A percentile compares a stretch with the other conserved stretches of the same genome.
Conservation (phyloP, 1,284 basidiomycete genomes). For the Rhodotorula sp. region DNA sequence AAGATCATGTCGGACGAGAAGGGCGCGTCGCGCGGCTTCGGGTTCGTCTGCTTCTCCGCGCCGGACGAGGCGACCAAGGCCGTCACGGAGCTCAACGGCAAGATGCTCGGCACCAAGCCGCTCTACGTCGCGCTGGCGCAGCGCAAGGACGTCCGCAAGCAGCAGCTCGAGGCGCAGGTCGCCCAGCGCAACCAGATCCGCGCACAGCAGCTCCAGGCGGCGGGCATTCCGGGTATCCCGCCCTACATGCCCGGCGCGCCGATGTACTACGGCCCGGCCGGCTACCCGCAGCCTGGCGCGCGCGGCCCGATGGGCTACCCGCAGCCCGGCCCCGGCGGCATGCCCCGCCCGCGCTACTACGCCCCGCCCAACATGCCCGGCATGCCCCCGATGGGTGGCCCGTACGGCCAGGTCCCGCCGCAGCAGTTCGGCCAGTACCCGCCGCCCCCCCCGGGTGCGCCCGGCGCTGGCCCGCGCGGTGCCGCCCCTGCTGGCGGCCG, state of each 20-base stretch:
- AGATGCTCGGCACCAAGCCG: slow-evolving; percentile 98
- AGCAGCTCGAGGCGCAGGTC: slow-evolving; percentile 98
- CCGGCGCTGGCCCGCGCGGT: slow-evolving; percentile 58
- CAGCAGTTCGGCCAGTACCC: slow-evolving; percentile 44
- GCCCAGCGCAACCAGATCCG: slow-evolving; percentile 93
- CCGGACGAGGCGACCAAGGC: slow-evolving; percentile 99
- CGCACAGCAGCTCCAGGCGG: slow-evolving; percentile 69
- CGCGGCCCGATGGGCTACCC: slow-evolving; percentile 51
- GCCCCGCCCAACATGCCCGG: slow-evolving; percentile 73
- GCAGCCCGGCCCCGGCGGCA: slow-evolving; percentile 53
- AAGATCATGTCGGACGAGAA: slow-evolving; percentile 99
- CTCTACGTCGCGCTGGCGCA: slow-evolving; percentile 99
- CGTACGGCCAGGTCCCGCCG: slow-evolving; percentile 55
- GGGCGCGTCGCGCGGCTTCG: slow-evolving; percentile 89
- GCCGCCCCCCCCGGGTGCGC: slow-evolving; percentile 52
- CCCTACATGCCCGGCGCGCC: slow-evolving; percentile 62
- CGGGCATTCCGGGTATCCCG: slow-evolving; percentile 45
- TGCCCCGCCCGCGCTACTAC: slow-evolving; percentile 73
- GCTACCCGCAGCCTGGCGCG: slow-evolving; percentile 64
- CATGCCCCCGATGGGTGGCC: slow-evolving; percentile 62
- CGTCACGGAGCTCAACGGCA: slow-evolving; percentile 99
- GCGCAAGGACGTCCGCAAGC: slow-evolving; percentile 95
- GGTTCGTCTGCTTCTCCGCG: slow-evolving; percentile 98
- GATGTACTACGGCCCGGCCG: slow-evolving; percentile 81
- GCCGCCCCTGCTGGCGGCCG: slow-evolving; percentile 50